phyloP scores from a whole-genome alignment of 768 basidiomycete species.

The Coprinellus aureogranulatus region DNA sequence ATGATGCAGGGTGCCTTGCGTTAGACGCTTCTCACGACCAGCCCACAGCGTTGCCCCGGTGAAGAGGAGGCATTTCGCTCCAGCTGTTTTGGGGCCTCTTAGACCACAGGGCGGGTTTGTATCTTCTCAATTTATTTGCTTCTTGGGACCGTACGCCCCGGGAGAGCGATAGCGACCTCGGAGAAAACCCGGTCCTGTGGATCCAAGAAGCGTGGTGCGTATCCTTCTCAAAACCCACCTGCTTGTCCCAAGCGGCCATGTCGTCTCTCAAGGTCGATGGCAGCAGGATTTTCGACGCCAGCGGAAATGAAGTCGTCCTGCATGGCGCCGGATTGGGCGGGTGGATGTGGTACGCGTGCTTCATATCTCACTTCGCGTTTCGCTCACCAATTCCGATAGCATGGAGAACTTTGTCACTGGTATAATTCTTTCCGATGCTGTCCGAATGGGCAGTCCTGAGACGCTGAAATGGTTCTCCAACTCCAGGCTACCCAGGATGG shows the following conservation, averaged over 20 bases:
- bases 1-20: too few species aligned
- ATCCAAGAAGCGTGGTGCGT: too few species aligned
- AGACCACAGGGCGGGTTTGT: too few species aligned
- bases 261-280: conserved; percentile 57
- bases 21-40: too few species aligned
- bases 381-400: conserved; percentile 28
- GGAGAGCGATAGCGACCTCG: too few species aligned
- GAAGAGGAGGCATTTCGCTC: too few species aligned
- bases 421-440: conserved; percentile 13
- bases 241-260: conserved; percentile 30
- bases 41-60: too few species aligned
- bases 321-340: conserved; percentile 78
- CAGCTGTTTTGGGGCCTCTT: too few species aligned
- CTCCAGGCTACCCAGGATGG: conserved; percentile 36
- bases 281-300: conserved; percentile 56
- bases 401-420: conserved; percentile 79
- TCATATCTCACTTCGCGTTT: conserved; percentile 2
- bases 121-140: too few species aligned
- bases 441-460: too few species aligned
- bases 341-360: conserved; percentile 75
- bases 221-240: background rate
- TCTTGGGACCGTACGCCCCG: too few species aligned
- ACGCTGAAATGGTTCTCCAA: background rate
- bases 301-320: conserved; percentile 57
- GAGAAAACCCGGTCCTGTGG: too few species aligned